These are phyloP conservation scores for Ceratobasidium sp. DNA, from an alignment of 1,284 basidiomycete species.

Conservation along the genomic window DNA sequence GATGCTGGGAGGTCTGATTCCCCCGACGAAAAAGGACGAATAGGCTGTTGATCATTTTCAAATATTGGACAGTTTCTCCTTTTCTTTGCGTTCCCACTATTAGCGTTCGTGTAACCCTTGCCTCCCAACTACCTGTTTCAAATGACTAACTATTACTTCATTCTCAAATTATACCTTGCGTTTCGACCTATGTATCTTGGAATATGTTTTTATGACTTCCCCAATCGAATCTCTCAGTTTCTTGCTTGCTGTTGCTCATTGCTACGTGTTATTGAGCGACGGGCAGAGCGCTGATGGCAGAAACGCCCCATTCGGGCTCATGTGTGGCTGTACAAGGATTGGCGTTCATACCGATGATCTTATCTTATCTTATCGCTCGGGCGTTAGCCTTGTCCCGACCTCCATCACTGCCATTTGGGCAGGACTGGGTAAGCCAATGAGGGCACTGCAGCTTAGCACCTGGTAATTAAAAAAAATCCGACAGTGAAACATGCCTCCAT, in stretches of 20 bases:
- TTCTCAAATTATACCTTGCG: conserved; percentile 11
- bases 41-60: neutral
- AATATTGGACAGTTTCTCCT: neutral
- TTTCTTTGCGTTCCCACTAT: neutral
- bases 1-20: conserved; percentile 78
- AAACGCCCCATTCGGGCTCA: conserved; percentile 31
- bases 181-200: conserved; percentile 30
- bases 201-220: conserved; percentile 35
- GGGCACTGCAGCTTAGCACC: neutral
- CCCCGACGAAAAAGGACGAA: conserved; percentile 51
- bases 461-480: neutral
- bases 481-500: conserved; percentile 49
- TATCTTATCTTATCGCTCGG: conserved; percentile 12
- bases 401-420: neutral
- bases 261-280: neutral
- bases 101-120: conserved; percentile 15
- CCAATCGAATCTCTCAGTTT: neutral
- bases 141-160: neutral
- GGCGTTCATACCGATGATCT: too few relatives aligned
- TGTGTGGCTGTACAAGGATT: conserved; percentile 1
- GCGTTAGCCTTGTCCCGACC: neutral
- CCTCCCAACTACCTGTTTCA: conserved; percentile 4
- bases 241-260: neutral
- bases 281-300: neutral
- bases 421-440: neutral